A percentile compares a stretch with the other conserved stretches of the same genome.
Conservation (phyloP, 805 yeast species). For the Blastobotrys robertii region DNA sequence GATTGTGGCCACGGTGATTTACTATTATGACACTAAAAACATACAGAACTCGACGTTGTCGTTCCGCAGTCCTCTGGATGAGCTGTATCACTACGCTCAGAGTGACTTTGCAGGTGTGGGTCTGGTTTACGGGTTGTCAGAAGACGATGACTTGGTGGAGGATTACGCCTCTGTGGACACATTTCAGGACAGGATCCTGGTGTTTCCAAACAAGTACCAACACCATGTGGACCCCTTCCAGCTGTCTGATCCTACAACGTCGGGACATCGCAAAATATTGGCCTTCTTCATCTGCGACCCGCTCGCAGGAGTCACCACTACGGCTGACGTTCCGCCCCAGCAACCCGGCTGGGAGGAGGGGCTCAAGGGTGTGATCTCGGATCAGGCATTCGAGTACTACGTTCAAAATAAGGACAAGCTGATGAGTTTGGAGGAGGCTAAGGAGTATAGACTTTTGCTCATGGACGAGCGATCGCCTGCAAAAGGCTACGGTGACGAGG, state of each 20-base stretch:
- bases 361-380: too few relatives aligned
- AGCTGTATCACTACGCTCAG: constrained; percentile 30
- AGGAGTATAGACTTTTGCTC: too few relatives aligned
- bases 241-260: constrained; percentile 28
- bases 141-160: constrained; percentile 24
- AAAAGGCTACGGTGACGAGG: too few relatives aligned
- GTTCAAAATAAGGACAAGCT: too few relatives aligned
- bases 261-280: constrained; percentile 33
- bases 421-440: too few relatives aligned
- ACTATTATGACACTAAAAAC: constrained; percentile 34
- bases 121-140: constrained; percentile 26
- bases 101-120: constrained; percentile 23
- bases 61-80: constrained; percentile 19
- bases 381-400: too few relatives aligned
- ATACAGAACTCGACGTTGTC: constrained; percentile 29
- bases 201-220: constrained; percentile 34
- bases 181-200: constrained; percentile 24
- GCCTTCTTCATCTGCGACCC: constrained; percentile 36
- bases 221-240: constrained; percentile 34
- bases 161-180: constrained; percentile 25
- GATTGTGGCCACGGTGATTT: constrained; percentile 34
- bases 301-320: constrained; percentile 20
- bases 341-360: constrained; percentile 27
- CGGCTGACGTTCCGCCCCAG: constrained; percentile 32
- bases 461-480: too few relatives aligned